Evolutionary conservation across 1,284 basidiomycete genomes (phyloP), one percentile per base, ranked within the genome.

Genomic region (Cryptococcus sp.): DNA sequence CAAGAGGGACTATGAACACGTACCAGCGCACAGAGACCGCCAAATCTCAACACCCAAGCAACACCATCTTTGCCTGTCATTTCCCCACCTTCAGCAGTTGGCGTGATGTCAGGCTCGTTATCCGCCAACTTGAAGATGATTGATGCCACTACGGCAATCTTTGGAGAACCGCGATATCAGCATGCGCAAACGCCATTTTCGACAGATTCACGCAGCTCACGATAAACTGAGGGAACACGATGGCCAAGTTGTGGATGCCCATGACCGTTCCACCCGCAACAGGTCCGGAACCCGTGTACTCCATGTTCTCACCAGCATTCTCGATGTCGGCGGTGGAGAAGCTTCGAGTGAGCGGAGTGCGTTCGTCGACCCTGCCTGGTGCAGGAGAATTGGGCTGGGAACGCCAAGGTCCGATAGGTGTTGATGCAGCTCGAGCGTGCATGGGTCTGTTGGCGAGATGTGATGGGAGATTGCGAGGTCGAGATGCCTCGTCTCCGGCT

Each of bases 181-280:
- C 30, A 35, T 35, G 30, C 7, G 30, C 10, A 10, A 8, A 35
- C 30, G 8, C 10, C 30, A 13, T 5, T 2, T 13, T 35, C 13
- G 30, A 35, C 30, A 35, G 13, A 13, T 35, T 8, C 5, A 35
- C 10, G 30, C 30, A 35, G 83, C 90, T 70, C 72, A 92, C 92
- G 58, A 94, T 83, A 71, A 95, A 90, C 69, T 96, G 93, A 20
- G 92, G 93, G 77, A 91, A 85, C 23, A 95, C 93, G 61, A 95
- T 92, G 3, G 93, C 90, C 6, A 97, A 81, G 70, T 97, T 97
- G 76, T 98, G 94, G 45, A 98, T 94, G 3, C 94, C 94, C 48
- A 97, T 83, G 48, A 97, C 88, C 2, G 92, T 94, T 1, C 94
- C 94, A n/a, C 94, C 93, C 0, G 91, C 89, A 48, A 89, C 81